Evolutionary conservation across 1,139 yeast genomes (phyloP).

Genomic region (Saccharomyces pastorianus): DNA sequence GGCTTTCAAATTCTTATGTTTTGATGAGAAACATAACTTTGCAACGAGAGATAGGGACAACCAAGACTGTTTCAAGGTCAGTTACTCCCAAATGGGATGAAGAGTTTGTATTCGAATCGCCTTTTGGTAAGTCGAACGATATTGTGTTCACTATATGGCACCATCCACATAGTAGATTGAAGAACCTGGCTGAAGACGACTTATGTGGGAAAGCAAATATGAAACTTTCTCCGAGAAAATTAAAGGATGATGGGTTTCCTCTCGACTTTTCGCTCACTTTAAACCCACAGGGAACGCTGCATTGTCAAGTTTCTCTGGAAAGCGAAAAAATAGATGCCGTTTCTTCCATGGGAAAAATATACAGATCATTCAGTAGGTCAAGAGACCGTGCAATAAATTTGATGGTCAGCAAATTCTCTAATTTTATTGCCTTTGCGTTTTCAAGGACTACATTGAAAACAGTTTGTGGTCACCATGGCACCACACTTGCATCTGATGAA

Average conservation of each 20-base stretch:
- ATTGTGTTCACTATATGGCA: constrained; percentile 70
- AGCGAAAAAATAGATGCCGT: constrained; percentile 70
- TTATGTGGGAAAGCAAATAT: constrained; percentile 63
- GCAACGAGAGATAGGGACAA: constrained; percentile 57
- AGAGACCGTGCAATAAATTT: constrained; percentile 57
- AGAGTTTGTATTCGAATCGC: constrained; percentile 57
- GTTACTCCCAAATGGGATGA: constrained; percentile 85
- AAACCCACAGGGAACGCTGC: constrained; percentile 59
- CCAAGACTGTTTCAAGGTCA: constrained; percentile 55
- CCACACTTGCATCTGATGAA: constrained; percentile 40
- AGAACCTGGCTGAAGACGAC: constrained; percentile 44
- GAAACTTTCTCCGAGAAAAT: constrained; percentile 56
- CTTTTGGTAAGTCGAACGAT: constrained; percentile 32
- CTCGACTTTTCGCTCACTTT: constrained; percentile 54
- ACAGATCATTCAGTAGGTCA: constrained; percentile 53
- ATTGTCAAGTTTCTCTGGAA: constrained; percentile 65
- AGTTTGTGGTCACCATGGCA: constrained; percentile 45
- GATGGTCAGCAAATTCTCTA: constrained; percentile 55
- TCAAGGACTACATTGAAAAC: constrained; percentile 44
- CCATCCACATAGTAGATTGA: constrained; percentile 36
- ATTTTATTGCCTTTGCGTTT: constrained; percentile 39
- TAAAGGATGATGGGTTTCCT: constrained; percentile 61
- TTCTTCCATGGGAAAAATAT: constrained; percentile 71
- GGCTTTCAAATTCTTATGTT: constrained; percentile 58
- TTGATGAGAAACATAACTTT: constrained; percentile 55